Base-by-base conservation (phyloP, 306 rosid species). In the Ceratonia siliqua region DNA sequence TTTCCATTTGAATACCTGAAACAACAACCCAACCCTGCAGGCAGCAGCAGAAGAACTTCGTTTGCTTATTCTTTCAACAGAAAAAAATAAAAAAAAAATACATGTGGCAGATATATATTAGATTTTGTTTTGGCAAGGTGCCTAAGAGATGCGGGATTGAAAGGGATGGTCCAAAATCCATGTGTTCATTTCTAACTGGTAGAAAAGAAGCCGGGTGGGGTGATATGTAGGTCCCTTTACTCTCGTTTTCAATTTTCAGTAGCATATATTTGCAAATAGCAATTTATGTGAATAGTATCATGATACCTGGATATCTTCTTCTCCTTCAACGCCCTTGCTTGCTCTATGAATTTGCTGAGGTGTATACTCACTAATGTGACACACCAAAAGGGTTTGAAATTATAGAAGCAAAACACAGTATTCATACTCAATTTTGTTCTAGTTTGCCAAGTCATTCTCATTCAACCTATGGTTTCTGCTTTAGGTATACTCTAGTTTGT, bases 401-500 rank as follows among this genome's bases (percentile, higher is more conserved):
- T 43, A 2, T 11, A 4, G 11, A 38, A 12, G 11, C 42, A 38
- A 38, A 38, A 79, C 81, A 55, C 96, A 2, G 75, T 76, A 6
- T 88, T 87, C 70, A 63, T 90, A 35, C 92, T 94, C 80, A 82
- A 94, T 78, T 92, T 92, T 62, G 98, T 87, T 52, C 76, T 95
- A 45, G 76, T 87, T 38, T 87, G 96, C 63, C 96, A 92, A 70
- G 82, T 91, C 67, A 85, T 95, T 53, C 93, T 90, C 39, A 92
- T 92, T 67, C 99, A 92, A 49, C 97, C 99, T 76, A 87, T 95
- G 22, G 98, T 94, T 65, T 90, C 97, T 58, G 96, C 96, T 84
- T 41, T 76, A 65, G 98, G 99, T 95, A 58, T 67, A 55, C 70
- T 76, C 48, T 77, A 75, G 3, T 70, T 59, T 38, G 2, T 38